A percentile compares a stretch with the other conserved stretches of the same genome.
phyloP scores from a whole-genome alignment of 2,329 filamentous ascomycete species.

The Xylaria digitata region DNA sequence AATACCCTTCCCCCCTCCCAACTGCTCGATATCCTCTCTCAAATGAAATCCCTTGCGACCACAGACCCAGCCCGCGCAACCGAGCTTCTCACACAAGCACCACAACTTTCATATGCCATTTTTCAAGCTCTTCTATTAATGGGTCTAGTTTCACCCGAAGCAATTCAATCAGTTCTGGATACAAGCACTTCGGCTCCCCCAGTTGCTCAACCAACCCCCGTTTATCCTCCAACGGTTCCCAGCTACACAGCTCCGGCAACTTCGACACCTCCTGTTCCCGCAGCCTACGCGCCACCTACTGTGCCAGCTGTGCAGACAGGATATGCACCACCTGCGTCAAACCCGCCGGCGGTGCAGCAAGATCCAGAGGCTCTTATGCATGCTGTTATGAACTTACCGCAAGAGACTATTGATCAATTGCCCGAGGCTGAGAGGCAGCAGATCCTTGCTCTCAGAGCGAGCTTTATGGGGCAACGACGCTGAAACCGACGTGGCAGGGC shows the following conservation, averaged over 20 bases:
- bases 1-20: conserved; percentile 87
- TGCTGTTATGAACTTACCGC: conserved; percentile 83
- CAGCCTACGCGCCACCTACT: conserved; percentile 60
- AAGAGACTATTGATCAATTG: conserved; percentile 82
- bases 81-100: conserved; percentile 86
- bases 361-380: conserved; percentile 80
- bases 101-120: conserved; percentile 92
- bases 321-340: conserved; percentile 57
- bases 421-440: conserved; percentile 80
- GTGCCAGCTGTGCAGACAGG: conserved; percentile 49
- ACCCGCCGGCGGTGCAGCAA: conserved; percentile 55
- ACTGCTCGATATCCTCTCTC: conserved; percentile 89
- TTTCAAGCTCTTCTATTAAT: conserved; percentile 95
- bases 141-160: conserved; percentile 87
- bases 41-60: conserved; percentile 92
- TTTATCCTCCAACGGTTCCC: conserved; percentile 52
- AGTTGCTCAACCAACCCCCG: conserved; percentile 51
- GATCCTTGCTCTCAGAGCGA: conserved; percentile 79
- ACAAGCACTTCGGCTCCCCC: conserved; percentile 57
- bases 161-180: conserved; percentile 84
- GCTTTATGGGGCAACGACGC: conserved; percentile 55
- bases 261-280: conserved; percentile 61
- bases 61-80: conserved; percentile 85
- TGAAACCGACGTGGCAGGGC: conserved; percentile 12
- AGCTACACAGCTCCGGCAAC: conserved; percentile 55